Evolutionary conservation across 495 filamentous ascomycete genomes (phyloP).

Genomic region (Amphirosellinia nigrospora): DNA sequence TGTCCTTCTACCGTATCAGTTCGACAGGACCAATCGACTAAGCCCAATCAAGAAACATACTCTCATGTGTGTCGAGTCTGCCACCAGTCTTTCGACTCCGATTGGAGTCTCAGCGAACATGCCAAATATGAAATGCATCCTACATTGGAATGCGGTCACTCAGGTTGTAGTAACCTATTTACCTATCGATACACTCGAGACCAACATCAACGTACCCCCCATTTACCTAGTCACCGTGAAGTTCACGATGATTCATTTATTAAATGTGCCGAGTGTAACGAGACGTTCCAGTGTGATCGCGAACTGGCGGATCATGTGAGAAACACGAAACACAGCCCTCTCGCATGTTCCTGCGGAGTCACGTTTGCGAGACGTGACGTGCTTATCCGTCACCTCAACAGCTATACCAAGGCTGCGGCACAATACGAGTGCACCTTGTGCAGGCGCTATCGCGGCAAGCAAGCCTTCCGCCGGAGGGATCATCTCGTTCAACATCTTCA

Average conservation of each 20-base stretch:
- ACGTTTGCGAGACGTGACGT: conserved; percentile 39
- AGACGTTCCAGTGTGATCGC: neutral
- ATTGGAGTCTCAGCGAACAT: neutral
- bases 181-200: too few species aligned
- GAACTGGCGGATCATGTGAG: conserved; percentile 23
- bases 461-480: conserved; percentile 46
- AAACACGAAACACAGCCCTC: conserved; percentile 18
- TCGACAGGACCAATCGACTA: neutral
- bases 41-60: neutral
- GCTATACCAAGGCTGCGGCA: conserved; percentile 23
- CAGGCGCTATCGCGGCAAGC: conserved; percentile 41
- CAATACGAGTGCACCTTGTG: conserved; percentile 40
- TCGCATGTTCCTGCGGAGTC: conserved; percentile 35
- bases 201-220: neutral
- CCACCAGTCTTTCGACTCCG: neutral
- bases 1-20: neutral
- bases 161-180: conserved; percentile 4
- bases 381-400: conserved; percentile 36
- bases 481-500: conserved; percentile 46
- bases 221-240: conserved; percentile 18
- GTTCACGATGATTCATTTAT: neutral
- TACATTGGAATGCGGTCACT: neutral
- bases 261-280: conserved; percentile 33
- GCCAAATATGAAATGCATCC: neutral
- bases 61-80: neutral